Evolutionary conservation across 805 yeast species (phyloP), one percentile per base, ranked within the genome.

Genomic region (Candida wancherniae): DNA sequence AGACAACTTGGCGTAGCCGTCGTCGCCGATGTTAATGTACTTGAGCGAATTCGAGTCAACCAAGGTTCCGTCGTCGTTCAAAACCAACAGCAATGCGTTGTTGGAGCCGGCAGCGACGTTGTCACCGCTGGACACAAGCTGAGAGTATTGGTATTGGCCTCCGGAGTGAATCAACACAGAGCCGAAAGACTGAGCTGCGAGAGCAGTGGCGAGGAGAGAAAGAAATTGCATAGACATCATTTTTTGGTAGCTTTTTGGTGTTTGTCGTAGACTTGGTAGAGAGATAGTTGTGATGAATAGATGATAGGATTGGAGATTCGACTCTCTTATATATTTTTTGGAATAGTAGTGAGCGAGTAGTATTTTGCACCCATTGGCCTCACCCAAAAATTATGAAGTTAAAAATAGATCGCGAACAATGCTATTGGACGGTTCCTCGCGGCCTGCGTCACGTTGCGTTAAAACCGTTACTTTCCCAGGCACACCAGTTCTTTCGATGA

Each of bases 151-250:
- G 45, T 42, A 50, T 6, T 25, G 31, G 7, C 57, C 42, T 8
- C 57, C 61, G 6, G 59, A 54, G 24, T 48, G 45, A 20, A 54
- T 50, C 19, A 48, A 35, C 18, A 51, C 29, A 11, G 49, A 39
- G 15, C 37, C 27, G 33, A 55, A 42, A 12, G 44, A 31, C 29
- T 39, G 41, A 8, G 49, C 53, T 12, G 59, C 54, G 16, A 47
- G 31, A 18, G 56, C 58, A 22, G 51, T 33, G 34, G 57, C 43
- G 32, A 45, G 40, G 15, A 53, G 21, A 20, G 53, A 33, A 27
- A 50, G 34, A 22, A 47, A 32, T 6, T 53, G 44, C 18, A 52
- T n/a, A 22, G 29, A 19, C 18, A 24, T 40, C 31, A 42, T 37
- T 37, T 15, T 15, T 27, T 22, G 24, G 22, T 21, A 15, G 11